Evolutionary conservation across 2,329 filamentous ascomycete species (phyloP), one percentile per base, ranked within the genome.

Genomic region (Aureobasidium sp.): DNA sequence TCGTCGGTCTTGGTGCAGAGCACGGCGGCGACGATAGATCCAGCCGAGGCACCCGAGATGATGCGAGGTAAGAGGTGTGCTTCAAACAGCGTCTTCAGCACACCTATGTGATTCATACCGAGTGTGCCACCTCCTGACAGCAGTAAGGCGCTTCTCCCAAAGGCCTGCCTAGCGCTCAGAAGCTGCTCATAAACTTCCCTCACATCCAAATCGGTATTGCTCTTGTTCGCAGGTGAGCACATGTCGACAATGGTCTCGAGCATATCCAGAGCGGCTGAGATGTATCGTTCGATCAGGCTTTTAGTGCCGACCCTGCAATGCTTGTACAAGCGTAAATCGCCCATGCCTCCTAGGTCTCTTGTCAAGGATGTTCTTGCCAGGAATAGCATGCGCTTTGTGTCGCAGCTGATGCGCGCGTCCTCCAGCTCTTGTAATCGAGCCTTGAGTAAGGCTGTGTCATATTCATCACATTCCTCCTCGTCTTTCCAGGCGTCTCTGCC

Each of bases 61-160:
- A 96, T 92, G 51, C 90, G 86, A 3, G 92, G 92, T 2, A 96
- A 80, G 13, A 96, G 79, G 8, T 84, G 83, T 3, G 84, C 81
- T 69, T 94, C 86, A 72, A 87, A 92, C 2, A 96, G 79, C 4
- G 87, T 83, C 73, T 95, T 95, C 61, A 95, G 78, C 2, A 96
- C 91, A 1, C 92, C 92, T 61, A 96, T 88, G 72, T 96, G 92
- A 64, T 89, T 89, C 89, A 96, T 95, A 44, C 92, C 92, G 75
- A 95, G 91, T 0, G 92, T 94, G 1, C 88, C 91, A 2, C 92
- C 92, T 8, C 92, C 92, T 5, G 91, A 95, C 10, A 96, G 78
- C 10, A 95, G 79, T 56, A 96, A 77, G 0, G 90, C 92, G 65
- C 87, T 94, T 65, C 91, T 83, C n/a, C 91, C 91, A 70, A 92